Evolutionary conservation across 768 basidiomycete genomes (phyloP).

Genomic region (Russula sp.): DNA sequence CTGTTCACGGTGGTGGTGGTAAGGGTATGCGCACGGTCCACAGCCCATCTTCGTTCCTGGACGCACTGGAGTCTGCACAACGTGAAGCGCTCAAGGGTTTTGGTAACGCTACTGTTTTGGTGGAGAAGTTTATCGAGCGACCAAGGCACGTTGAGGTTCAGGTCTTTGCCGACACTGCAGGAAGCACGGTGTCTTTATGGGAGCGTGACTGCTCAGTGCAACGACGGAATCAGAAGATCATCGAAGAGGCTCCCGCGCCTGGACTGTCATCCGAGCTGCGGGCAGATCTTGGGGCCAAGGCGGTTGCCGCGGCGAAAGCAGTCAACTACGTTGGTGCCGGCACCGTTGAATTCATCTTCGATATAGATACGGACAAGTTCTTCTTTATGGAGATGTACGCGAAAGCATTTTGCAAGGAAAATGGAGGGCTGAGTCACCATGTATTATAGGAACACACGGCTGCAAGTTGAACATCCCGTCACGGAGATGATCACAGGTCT

Average conservation of each 20-base stretch:
- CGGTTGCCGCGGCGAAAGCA: slow-evolving; percentile 88
- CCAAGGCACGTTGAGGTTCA: slow-evolving; percentile 95
- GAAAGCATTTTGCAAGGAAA: not conserved
- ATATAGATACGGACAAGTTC: slow-evolving; percentile 82
- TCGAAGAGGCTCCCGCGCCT: slow-evolving; percentile 94
- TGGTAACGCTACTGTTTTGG: slow-evolving; percentile 78
- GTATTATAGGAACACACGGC: slow-evolving; percentile 65
- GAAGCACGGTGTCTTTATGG: slow-evolving; percentile 91
- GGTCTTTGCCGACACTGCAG: slow-evolving; percentile 81
- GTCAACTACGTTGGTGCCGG: slow-evolving; percentile 91
- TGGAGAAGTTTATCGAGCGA: slow-evolving; percentile 84
- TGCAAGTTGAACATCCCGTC: slow-evolving; percentile 90
- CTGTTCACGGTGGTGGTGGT: slow-evolving; percentile 93
- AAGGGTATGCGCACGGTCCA: slow-evolving; percentile 91
- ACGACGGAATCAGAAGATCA: slow-evolving; percentile 91
- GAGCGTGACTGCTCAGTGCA: slow-evolving; percentile 93
- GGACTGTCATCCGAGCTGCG: slow-evolving; percentile 77
- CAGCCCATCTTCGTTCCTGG: slow-evolving; percentile 64
- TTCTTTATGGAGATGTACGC: slow-evolving; percentile 95
- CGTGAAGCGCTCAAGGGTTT: slow-evolving; percentile 87
- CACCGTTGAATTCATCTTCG: slow-evolving; percentile 94
- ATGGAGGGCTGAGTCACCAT: not conserved
- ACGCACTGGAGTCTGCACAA: slow-evolving; percentile 81
- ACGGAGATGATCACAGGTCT: slow-evolving; percentile 94
- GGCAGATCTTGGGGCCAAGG: slow-evolving; percentile 78